Base-by-base conservation (phyloP, 2,329 filamentous ascomycete genomes). In the Epichloe sibirici region DNA sequence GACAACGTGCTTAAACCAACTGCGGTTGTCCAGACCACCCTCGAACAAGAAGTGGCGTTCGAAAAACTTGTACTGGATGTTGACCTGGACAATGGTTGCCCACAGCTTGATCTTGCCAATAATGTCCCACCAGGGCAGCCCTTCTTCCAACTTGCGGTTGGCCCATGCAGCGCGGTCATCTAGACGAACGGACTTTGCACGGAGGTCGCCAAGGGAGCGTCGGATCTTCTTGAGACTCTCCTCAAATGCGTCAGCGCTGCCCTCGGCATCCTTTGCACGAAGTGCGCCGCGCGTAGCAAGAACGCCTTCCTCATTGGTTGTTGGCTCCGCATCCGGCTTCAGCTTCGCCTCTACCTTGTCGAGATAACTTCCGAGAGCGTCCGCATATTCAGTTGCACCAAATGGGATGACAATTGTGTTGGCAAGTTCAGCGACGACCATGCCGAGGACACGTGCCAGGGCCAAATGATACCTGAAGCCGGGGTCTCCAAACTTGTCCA, bases 1-100 rank as follows among this genome's bases (percentile, higher is more conserved):
- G 1, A 96, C 86, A 2, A 95, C 85, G 62, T 96, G 91, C 72
- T 96, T 96, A 73, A 91, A 97, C 90, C 90, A 96, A 25, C 74
- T 73, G 55, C 91, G 74, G 1, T 82, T 81, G 65, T 95, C 90
- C 21, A 97, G 70, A 0, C 91, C 91, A 3, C 77, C 74, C 4
- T 80, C 70, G 61, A 88, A 85, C 56, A 96, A 61, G 67, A 96
- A 95, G 49, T 83, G 75, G 15, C 90, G 76, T 67, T 97, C 91
- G 0, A 97, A 71, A 8, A 75, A 73, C 75, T 95, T 95, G 74
- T 95, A 95, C 65, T 86, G 86, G 35, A 74, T 75, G 67, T 97
- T 97, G 45, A 85, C 78, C 11, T 69, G 73, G 31, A 81, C 76
- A 50, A 95, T 79, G 17, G 79, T 71, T 52, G 78, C 74, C 55